Percentiles rank a stretch among this genome's conserved stretches.
phyloP scores from a whole-genome alignment of 345 rosid species.

The Corchorus olitorius region DNA sequence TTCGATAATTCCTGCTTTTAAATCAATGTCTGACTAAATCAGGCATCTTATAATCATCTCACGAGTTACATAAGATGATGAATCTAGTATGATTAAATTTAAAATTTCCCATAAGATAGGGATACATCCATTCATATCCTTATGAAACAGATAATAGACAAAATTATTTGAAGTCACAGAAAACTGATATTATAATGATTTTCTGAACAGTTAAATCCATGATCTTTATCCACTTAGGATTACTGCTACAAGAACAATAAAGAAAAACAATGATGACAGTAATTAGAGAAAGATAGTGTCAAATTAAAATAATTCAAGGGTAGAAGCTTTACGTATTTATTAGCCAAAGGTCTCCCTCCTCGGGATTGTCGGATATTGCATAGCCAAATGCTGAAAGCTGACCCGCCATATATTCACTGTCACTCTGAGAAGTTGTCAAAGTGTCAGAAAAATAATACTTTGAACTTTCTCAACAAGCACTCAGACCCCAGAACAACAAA shows the following conservation, averaged over 20 bases:
- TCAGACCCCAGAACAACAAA: too few relatives aligned
- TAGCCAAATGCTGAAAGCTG: conserved; percentile 95
- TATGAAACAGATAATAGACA: not conserved
- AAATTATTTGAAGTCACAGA: not conserved
- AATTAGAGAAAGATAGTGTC: not conserved
- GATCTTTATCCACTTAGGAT: not conserved
- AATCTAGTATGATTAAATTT: not conserved
- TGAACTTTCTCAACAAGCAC: not conserved
- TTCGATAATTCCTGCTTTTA: not conserved
- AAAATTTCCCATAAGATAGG: not conserved
- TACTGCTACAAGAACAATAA: not conserved
- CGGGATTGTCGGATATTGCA: conserved; percentile 76
- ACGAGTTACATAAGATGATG: not conserved
- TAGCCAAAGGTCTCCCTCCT: conserved; percentile 92
- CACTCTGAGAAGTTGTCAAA: conserved; percentile 61
- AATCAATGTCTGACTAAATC: not conserved
- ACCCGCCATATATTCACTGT: conserved; percentile 98
- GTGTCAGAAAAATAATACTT: not conserved
- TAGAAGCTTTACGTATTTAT: conserved; percentile 72
- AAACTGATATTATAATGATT: not conserved
- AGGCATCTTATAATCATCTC: not conserved
- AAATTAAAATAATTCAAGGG: not conserved
- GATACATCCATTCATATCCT: not conserved
- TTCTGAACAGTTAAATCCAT: not conserved
- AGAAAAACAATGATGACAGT: not conserved